Percentiles rank a stretch among this genome's conserved stretches.
These are phyloP conservation scores for Citrus australasica DNA, from an alignment of 345 rosid species.

Conservation along the genomic window DNA sequence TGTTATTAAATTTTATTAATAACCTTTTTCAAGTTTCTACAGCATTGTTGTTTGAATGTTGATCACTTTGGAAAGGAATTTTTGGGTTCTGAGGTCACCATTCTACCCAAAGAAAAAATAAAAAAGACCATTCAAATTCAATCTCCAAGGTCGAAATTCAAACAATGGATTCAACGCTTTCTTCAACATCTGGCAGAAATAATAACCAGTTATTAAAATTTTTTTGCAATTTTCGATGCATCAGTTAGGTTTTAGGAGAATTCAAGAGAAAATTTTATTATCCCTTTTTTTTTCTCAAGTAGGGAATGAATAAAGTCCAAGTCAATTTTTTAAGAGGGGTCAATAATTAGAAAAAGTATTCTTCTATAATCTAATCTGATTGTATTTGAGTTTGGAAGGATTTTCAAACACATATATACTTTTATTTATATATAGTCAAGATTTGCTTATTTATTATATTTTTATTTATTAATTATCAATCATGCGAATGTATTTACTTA, in stretches of 20 bases:
- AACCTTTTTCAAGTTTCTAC: neutral
- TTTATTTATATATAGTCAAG: too few relatives aligned
- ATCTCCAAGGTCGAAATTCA: slow-evolving; percentile 6
- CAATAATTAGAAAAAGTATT: too few relatives aligned
- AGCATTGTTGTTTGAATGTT: neutral
- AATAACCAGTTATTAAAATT: neutral
- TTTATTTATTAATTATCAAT: too few relatives aligned
- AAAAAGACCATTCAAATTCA: neutral
- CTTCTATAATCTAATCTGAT: too few relatives aligned
- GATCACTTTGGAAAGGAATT: neutral
- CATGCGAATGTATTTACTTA: too few relatives aligned
- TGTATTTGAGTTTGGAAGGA: too few relatives aligned
- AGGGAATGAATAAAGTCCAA: too few relatives aligned
- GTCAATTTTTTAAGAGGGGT: too few relatives aligned
- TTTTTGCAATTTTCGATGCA: slow-evolving; percentile 3
- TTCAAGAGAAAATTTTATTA: neutral
- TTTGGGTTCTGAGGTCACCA: neutral
- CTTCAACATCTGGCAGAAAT: neutral
- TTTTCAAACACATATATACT: too few relatives aligned
- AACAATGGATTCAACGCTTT: neutral
- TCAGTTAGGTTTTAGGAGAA: neutral
- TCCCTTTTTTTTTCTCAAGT: too few relatives aligned
- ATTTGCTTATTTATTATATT: too few relatives aligned
- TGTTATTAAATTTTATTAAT: neutral
- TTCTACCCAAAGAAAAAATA: too few relatives aligned